Percentiles rank a stretch among this genome's conserved stretches.
Conservation (phyloP, 495 filamentous ascomycete genomes). For the Hypoxylon trugodes region DNA sequence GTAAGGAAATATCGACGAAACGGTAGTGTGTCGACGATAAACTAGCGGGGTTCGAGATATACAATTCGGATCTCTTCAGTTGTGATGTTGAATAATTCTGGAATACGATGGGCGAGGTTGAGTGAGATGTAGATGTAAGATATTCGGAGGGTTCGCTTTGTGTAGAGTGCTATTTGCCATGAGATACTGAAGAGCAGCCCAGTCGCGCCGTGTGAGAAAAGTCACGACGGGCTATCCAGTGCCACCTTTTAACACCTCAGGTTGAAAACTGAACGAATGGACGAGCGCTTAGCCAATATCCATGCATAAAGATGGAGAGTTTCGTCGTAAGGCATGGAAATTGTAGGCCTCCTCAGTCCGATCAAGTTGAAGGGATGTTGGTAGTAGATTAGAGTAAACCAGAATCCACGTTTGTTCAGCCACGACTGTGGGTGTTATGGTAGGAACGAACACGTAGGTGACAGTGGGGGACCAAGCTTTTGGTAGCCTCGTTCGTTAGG, state of each 20-base stretch:
- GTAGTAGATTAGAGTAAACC: not conserved
- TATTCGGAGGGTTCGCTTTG: slow-evolving; percentile 16
- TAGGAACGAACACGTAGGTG: not conserved
- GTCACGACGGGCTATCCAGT: slow-evolving; percentile 14
- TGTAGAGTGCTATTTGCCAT: slow-evolving; percentile 36
- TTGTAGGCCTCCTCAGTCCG: not conserved
- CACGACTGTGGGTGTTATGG: too few species aligned
- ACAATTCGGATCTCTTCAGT: slow-evolving; percentile 5
- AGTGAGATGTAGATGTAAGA: slow-evolving; percentile 1
- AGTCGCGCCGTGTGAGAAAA: slow-evolving; percentile 3
- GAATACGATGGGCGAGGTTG: not conserved
- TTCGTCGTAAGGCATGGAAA: slow-evolving; percentile 31
- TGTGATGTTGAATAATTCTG: slow-evolving; percentile 10
- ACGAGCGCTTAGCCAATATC: slow-evolving; percentile 26
- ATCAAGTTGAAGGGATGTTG: not conserved
- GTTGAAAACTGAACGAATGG: slow-evolving; percentile 10
- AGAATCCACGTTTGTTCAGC: not conserved
- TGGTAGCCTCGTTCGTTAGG: too few species aligned
- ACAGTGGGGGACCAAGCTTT: not conserved
- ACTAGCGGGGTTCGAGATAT: not conserved
- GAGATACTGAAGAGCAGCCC: slow-evolving; percentile 20
- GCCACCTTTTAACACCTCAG: slow-evolving; percentile 23
- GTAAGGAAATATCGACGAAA: not conserved
- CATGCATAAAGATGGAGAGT: slow-evolving; percentile 33
- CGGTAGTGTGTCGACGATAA: not conserved